Percentiles rank a stretch among this genome's conserved stretches.
Evolutionary conservation across 2,329 filamentous ascomycete species (phyloP).

Genomic region (Aspergillus fructus): DNA sequence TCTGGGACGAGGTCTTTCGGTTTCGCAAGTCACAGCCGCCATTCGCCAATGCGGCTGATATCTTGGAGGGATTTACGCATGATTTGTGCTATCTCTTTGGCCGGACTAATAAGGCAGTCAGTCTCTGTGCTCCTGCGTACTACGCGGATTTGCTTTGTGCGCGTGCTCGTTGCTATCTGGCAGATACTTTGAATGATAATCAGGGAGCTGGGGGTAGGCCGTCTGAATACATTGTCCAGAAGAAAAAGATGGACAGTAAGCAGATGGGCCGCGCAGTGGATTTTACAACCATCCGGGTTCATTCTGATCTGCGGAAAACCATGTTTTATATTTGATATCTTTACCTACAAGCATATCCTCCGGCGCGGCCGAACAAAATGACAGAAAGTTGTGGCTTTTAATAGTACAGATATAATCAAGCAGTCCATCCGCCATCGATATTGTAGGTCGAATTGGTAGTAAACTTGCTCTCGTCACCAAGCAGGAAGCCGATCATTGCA

Average conservation of each 20-base stretch:
- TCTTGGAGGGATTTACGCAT: conserved; percentile 71
- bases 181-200: conserved; percentile 46
- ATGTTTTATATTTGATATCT: not conserved
- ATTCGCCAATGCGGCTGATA: conserved; percentile 55
- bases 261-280: not conserved
- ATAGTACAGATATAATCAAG: no score
- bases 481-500: no score
- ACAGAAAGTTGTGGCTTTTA: no score
- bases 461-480: no score
- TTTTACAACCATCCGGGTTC: not conserved
- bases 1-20: conserved; percentile 67
- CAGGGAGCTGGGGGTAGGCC: no score
- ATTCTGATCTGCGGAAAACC: not conserved
- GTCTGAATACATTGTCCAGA: no score
- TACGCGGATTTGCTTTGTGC: conserved; percentile 86
- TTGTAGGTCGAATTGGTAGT: no score
- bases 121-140: conserved; percentile 83
- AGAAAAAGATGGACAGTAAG: not conserved
- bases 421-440: no score
- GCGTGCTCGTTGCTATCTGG: conserved; percentile 70
- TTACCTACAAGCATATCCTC: no score
- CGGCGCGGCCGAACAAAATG: no score
- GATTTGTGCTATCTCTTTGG: conserved; percentile 81
- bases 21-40: conserved; percentile 13
- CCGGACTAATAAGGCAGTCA: conserved; percentile 81